These are phyloP conservation scores for Paecilomyces sp. DNA, from an alignment of 2,329 filamentous ascomycete genomes.

Conservation along the genomic window DNA sequence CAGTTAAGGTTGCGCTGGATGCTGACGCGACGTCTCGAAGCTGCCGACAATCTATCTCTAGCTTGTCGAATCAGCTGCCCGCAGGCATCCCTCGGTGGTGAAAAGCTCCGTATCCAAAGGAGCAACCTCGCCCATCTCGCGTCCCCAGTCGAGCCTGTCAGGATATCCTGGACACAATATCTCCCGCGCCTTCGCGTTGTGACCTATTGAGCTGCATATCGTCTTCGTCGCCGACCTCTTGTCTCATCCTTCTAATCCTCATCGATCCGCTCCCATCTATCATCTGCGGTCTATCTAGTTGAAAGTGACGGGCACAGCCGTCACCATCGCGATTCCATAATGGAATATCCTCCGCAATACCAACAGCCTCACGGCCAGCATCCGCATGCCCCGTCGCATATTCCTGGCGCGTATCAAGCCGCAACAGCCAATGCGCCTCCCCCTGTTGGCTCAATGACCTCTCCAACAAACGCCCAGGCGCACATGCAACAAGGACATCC, in stretches of 20 bases:
- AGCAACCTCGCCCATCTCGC: neutral
- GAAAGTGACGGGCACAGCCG: slow-evolving; percentile 5
- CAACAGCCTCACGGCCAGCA: slow-evolving; percentile 58
- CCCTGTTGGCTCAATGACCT: slow-evolving; percentile 53
- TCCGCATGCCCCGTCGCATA: slow-evolving; percentile 52
- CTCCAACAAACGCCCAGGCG: slow-evolving; percentile 63
- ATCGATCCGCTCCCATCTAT: neutral
- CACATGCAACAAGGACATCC: slow-evolving; percentile 53
- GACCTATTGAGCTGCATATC: neutral
- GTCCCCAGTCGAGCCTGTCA: neutral
- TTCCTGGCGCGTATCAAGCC: slow-evolving; percentile 56
- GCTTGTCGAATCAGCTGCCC: slow-evolving; percentile 36
- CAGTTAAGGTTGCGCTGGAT: slow-evolving; percentile 32
- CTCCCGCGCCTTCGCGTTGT: neutral
- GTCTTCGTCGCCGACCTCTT: neutral
- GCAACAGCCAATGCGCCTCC: slow-evolving; percentile 46
- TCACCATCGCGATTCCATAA: slow-evolving; percentile 39
- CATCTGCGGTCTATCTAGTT: slow-evolving; percentile 2
- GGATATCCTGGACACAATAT: neutral
- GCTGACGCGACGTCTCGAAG: slow-evolving; percentile 34
- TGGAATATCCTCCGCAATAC: slow-evolving; percentile 71
- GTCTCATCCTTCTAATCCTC: neutral
- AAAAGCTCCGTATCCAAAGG: neutral
- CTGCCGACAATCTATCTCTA: slow-evolving; percentile 30
- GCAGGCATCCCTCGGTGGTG: slow-evolving; percentile 8